These are phyloP conservation scores for Scedosporium minutisporum DNA, from an alignment of 2,329 filamentous ascomycete species.

Conservation along the genomic window DNA sequence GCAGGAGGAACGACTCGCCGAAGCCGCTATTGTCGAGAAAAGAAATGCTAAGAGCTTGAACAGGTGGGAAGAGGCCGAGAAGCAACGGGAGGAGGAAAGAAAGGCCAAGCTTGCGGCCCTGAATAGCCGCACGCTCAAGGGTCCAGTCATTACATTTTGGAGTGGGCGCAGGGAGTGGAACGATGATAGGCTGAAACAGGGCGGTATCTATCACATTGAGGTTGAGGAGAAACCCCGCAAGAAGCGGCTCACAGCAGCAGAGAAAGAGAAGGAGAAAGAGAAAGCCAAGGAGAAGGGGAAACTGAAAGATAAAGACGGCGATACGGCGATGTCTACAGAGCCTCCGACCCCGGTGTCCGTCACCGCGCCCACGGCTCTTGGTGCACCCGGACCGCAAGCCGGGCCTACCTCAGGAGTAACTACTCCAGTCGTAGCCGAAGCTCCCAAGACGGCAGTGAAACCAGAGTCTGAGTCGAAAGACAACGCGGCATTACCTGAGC, in stretches of 20 bases:
- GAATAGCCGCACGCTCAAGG: constrained; percentile 76
- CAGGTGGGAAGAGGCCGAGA: constrained; percentile 88
- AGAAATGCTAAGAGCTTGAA: constrained; percentile 84
- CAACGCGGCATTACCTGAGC: background rate
- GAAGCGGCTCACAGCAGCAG: constrained; percentile 36
- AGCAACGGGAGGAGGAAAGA: constrained; percentile 75
- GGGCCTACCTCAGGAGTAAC: background rate
- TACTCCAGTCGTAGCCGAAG: background rate
- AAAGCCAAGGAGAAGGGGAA: constrained; percentile 6
- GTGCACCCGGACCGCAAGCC: background rate
- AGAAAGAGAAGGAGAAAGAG: constrained; percentile 22
- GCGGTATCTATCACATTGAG: constrained; percentile 56
- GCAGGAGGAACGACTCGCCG: constrained; percentile 73
- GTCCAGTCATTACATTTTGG: constrained; percentile 85
- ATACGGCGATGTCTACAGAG: background rate
- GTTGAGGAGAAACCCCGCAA: constrained; percentile 51
- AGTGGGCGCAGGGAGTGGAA: constrained; percentile 82
- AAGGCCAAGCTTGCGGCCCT: constrained; percentile 76
- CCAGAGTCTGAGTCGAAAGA: background rate
- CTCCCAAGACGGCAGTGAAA: background rate
- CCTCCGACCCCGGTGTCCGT: background rate
- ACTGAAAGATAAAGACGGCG: background rate
- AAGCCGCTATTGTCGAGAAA: constrained; percentile 75
- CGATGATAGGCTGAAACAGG: constrained; percentile 58
- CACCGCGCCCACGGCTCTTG: background rate